Evolutionary conservation across 2,329 filamentous ascomycete genomes (phyloP), one percentile per base, ranked within the genome.

Genomic region (Elsinoe fawcettii): DNA sequence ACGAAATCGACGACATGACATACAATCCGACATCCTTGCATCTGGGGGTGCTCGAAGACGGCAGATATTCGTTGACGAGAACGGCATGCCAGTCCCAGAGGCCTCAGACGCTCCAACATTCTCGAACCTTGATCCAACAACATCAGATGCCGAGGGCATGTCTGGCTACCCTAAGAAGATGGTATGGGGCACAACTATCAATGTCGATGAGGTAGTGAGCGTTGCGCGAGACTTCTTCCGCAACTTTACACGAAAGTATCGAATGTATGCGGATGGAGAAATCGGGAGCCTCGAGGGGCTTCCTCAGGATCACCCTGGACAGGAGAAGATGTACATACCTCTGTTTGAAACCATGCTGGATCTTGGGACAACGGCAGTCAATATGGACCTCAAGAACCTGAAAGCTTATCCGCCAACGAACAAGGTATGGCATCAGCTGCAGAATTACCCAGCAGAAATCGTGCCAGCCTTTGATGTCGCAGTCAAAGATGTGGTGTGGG

Each of bases 101-200:
- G 71, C 70, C 22, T 85, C 83, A 4, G 82, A 85, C 66, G 78
- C 76, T 3, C 70, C 80, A 0, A 85, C 83, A 1, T 86, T 86
- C 67, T 85, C 83, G 4, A 85, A 85, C 61, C 68, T 84, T 59
- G 79, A 96, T 63, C 90, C 90, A 0, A 87, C 86, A 61, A 96
- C 91, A 5, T 96, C 92, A 1, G 93, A 99, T 70, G 93, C 93
- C 0, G 88, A 96, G 67, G 82, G 80, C 1, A 81, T 96, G 39
- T 92, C 90, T 37, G 93, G 91, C 1, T 83, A 83, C 59, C 88
- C 88, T 37, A 86, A 86, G 57, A 84, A 87, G 63, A 83, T 95
- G 58, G 92, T 99, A 62, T 99, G 93, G 93, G 93, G 93, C 70
- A 99, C 93, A 43, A 97, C 95, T 37, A 88, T 99, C 51, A 96